Evolutionary conservation across 75 land plant species (phyloP).

Genomic region (Adiantum capillusveneris): DNA sequence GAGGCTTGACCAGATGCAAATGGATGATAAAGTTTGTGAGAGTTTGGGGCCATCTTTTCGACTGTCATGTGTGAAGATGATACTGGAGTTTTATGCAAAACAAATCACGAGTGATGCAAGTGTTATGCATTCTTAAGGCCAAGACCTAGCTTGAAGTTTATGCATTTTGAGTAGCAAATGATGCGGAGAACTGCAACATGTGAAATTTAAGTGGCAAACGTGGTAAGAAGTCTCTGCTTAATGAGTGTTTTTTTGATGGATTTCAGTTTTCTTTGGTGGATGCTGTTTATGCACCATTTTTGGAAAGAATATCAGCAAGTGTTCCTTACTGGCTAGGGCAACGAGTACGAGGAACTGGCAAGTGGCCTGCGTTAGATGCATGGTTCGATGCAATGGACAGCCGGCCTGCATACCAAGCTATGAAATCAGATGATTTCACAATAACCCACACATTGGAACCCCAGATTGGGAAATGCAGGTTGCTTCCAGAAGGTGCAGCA

Average conservation of each 20-base stretch:
- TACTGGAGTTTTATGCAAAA: too few relatives aligned
- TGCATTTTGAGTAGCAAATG: too few relatives aligned
- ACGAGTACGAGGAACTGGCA: constrained; percentile 11
- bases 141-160: too few relatives aligned
- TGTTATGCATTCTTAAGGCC: too few relatives aligned
- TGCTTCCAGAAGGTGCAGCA: constrained; percentile 17
- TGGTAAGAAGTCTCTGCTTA: too few relatives aligned
- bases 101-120: too few relatives aligned
- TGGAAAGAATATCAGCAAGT: constrained; percentile 36
- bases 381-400: constrained; percentile 37
- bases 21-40: too few relatives aligned
- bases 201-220: too few relatives aligned
- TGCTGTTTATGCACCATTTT: constrained; percentile 36
- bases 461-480: constrained; percentile 30
- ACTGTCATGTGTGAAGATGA: too few relatives aligned
- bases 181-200: too few relatives aligned
- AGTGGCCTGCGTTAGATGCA: constrained; percentile 22
- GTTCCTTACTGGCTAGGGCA: constrained; percentile 33
- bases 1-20: too few relatives aligned
- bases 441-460: constrained; percentile 34
- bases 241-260: not conserved
- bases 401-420: constrained; percentile 23
- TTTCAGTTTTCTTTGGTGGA: constrained; percentile 31
- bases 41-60: too few relatives aligned
- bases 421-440: constrained; percentile 37